Conservation (phyloP, 2,329 filamentous ascomycete species). For the Aspergillus sp. region DNA sequence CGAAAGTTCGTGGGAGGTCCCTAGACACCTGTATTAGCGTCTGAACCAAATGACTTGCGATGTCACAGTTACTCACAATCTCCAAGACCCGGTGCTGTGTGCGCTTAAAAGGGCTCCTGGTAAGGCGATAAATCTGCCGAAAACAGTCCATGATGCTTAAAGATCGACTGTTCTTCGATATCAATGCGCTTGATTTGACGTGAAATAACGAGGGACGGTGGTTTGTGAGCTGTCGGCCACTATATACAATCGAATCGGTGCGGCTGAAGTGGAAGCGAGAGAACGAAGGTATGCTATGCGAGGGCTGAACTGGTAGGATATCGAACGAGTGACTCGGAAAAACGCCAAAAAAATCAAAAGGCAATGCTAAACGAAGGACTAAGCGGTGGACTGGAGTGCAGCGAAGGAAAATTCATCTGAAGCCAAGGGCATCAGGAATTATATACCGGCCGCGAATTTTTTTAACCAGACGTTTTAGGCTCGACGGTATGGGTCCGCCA, state of each 20-base stretch:
- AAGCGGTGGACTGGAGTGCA: constrained; percentile 22
- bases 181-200: constrained; percentile 5
- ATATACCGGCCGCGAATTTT: constrained; percentile 19
- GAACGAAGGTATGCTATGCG: constrained; percentile 14
- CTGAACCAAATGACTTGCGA: not conserved
- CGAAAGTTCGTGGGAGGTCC: constrained; percentile 50
- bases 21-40: constrained; percentile 26
- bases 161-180: not conserved
- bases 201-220: constrained; percentile 9
- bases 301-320: constrained; percentile 10
- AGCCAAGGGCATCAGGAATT: constrained; percentile 10
- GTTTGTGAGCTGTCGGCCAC: constrained; percentile 11
- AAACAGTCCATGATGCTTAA: constrained; percentile 40
- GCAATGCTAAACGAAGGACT: constrained; percentile 24
- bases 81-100: constrained; percentile 37
- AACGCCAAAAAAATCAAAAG: constrained; percentile 19
- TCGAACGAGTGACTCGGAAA: constrained; percentile 19
- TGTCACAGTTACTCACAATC: constrained; percentile 34
- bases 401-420: constrained; percentile 7
- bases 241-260: constrained; percentile 23
- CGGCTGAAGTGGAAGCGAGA: constrained; percentile 8
- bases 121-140: constrained; percentile 38
- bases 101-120: constrained; percentile 40
- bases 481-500: constrained; percentile 8
- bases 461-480: not conserved